phyloP scores from a whole-genome alignment of 2,329 filamentous ascomycete genomes.

The Colletotrichum graminicola region DNA sequence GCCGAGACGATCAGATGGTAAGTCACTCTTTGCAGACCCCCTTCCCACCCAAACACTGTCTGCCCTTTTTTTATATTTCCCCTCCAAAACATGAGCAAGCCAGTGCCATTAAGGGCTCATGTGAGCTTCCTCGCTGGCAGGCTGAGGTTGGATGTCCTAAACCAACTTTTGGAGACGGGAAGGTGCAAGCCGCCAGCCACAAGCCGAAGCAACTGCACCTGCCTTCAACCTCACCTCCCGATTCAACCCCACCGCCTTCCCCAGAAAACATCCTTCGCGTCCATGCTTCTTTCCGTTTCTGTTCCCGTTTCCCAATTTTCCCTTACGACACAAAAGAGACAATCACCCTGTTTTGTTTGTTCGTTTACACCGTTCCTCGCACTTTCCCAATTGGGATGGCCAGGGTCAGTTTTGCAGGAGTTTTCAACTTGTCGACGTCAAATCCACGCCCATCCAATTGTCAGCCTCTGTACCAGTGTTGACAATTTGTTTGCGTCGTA shows the following conservation, averaged over 20 bases:
- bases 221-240: conserved; percentile 29
- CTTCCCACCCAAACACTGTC: not conserved
- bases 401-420: conserved; percentile 32
- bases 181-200: conserved; percentile 28
- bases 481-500: conserved; percentile 51
- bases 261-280: not conserved
- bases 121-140: not conserved
- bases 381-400: conserved; percentile 8
- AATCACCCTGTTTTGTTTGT: conserved; percentile 21
- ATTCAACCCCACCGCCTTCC: conserved; percentile 14
- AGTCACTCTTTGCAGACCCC: conserved; percentile 47
- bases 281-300: not conserved
- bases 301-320: not conserved
- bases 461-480: conserved; percentile 46
- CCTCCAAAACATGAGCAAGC: conserved; percentile 14
- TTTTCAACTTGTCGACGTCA: conserved; percentile 19
- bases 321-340: not conserved
- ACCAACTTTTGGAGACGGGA: conserved; percentile 1
- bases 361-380: conserved; percentile 9
- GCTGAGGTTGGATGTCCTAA: not conserved
- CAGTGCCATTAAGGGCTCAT: not conserved
- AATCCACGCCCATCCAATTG: conserved; percentile 32
- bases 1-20: conserved; percentile 71
- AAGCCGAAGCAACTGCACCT: conserved; percentile 9
- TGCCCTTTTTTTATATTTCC: not conserved